phyloP scores from a whole-genome alignment of 495 filamentous ascomycete species.

The Hypoxylon trugodes region DNA sequence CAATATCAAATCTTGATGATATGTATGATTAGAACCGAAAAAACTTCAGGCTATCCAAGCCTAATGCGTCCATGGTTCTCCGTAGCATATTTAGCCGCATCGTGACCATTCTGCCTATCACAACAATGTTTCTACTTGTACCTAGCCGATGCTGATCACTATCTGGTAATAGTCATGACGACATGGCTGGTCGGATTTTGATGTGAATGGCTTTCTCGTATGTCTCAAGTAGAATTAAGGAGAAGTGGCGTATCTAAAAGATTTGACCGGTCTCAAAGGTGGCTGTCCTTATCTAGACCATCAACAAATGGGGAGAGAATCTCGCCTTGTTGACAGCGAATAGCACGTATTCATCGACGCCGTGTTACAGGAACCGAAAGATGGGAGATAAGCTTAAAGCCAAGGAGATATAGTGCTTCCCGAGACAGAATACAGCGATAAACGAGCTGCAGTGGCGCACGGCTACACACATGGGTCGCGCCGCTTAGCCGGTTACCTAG shows the following conservation, averaged over 20 bases:
- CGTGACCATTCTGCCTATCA: constrained; percentile 25
- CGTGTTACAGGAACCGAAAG: constrained; percentile 6
- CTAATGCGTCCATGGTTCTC: background rate
- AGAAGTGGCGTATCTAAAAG: background rate
- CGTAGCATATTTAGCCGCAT: constrained; percentile 34
- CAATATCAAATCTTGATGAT: background rate
- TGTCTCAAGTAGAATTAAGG: constrained; percentile 4
- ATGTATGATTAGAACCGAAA: constrained; percentile 1
- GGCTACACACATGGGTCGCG: constrained; percentile 13
- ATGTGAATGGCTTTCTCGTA: background rate
- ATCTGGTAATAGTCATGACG: constrained; percentile 12
- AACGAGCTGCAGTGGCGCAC: constrained; percentile 25
- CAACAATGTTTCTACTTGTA: background rate
- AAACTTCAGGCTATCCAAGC: constrained; percentile 3
- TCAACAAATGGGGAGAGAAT: constrained; percentile 7
- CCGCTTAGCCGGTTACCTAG: constrained; percentile 27
- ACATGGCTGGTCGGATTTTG: background rate
- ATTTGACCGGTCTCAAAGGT: background rate
- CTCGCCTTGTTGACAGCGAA: constrained; percentile 8
- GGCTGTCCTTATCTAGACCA: background rate
- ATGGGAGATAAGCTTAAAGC: constrained; percentile 17
- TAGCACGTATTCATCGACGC: constrained; percentile 7
- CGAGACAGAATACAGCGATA: constrained; percentile 24
- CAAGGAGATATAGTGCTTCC: constrained; percentile 28
- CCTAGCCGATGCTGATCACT: constrained; percentile 18